Evolutionary conservation across 768 basidiomycete genomes (phyloP).

Genomic region (Trametes meyenii): DNA sequence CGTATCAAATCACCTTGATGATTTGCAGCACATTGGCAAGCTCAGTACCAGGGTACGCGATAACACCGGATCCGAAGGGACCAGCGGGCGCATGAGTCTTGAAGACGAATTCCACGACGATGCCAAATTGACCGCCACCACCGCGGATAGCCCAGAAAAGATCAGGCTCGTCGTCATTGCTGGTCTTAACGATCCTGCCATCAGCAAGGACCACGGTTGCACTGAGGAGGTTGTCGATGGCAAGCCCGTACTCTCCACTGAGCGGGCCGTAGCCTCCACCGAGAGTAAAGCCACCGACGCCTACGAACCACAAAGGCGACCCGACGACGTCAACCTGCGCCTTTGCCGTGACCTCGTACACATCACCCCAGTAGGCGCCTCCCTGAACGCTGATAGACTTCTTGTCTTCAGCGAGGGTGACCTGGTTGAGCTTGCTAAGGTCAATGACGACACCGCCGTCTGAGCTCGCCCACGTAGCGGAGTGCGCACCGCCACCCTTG

Average conservation of each 20-base stretch:
- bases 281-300: slow-evolving; percentile 28
- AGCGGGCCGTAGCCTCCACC: slow-evolving; percentile 32
- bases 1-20: slow-evolving; percentile 4
- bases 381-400: slow-evolving; percentile 34
- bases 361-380: slow-evolving; percentile 36
- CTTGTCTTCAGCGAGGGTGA: slow-evolving; percentile 33
- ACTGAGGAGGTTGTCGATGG: slow-evolving; percentile 28
- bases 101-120: slow-evolving; percentile 36
- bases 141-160: slow-evolving; percentile 37
- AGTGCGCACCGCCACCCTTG: slow-evolving; percentile 36
- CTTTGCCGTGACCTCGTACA: slow-evolving; percentile 25
- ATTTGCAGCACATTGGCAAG: slow-evolving; percentile 15
- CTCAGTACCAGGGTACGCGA: slow-evolving; percentile 21
- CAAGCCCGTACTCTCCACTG: slow-evolving; percentile 30
- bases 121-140: slow-evolving; percentile 33
- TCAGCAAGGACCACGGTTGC: slow-evolving; percentile 25
- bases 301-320: slow-evolving; percentile 27
- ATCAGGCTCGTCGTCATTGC: slow-evolving; percentile 29
- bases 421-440: slow-evolving; percentile 31
- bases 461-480: slow-evolving; percentile 36
- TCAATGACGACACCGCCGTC: slow-evolving; percentile 40
- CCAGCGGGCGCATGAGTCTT: slow-evolving; percentile 25
- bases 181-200: slow-evolving; percentile 30
- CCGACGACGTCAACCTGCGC: slow-evolving; percentile 25
- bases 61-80: slow-evolving; percentile 16